Base-by-base conservation (phyloP, 2,329 filamentous ascomycete genomes). In the Nemania diffusa region DNA sequence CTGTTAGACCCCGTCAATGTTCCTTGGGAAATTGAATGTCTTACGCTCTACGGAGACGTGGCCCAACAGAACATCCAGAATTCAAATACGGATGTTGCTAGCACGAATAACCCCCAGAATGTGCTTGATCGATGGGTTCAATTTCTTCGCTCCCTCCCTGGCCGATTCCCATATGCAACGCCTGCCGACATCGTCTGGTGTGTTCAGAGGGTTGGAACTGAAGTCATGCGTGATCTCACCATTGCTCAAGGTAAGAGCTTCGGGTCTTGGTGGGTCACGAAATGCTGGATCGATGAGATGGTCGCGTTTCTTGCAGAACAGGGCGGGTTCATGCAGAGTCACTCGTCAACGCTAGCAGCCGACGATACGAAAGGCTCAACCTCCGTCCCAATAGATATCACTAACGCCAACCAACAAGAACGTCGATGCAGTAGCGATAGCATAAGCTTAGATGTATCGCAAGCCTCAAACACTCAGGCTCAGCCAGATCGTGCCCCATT, bases 281-380 rank as follows among this genome's bases (percentile, higher is more conserved):
- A 97, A 78, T 94, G 95, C 65, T 98, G 95, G 85, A 88, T 97
- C 59, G 94, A 97, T 75, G 95, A 98, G 81, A 97, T 97, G 92
- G 89, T 94, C 57, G 86, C 91, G 64, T 97, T 97, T 86, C 84
- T 97, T 72, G 93, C 93, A 0, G 93, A 97, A 74, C 90, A 94
- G 73, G 95, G 94, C 57, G 95, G 95, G 0, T 97, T 97, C 76
- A 90, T 97, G 83, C 84, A 85, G 71, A 85, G 85, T 65, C 87
- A 82, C 3, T 79, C 79, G 11, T 74, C 75, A 7, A 69, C 74
- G 13, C 44, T 37, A 27, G 20, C 51, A 7, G 73, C 75, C 7
- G 72, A 75, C 3, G 69, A 67, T 22, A 68, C 76, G 17, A 80
- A 80, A 59, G 76, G 76, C n/a, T 79, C 81, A 51, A 63, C 75